phyloP scores from a whole-genome alignment of 768 basidiomycete genomes.

The Russula earlei region DNA sequence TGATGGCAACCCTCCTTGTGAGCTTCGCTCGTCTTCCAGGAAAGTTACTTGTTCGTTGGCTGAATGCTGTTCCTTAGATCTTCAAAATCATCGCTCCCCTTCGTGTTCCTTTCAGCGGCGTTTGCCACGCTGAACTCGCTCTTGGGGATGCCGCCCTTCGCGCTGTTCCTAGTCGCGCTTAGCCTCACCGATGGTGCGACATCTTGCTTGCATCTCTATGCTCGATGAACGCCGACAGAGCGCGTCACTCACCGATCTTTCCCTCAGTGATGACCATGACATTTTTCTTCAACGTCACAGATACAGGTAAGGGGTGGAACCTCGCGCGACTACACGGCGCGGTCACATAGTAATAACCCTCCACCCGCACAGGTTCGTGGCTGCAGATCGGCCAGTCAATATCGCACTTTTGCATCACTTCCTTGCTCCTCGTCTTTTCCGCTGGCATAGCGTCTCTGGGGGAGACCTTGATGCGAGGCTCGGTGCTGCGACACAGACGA shows the following conservation, averaged over 20 bases:
- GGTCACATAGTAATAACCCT: too few species aligned
- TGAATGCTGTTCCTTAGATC: too few species aligned
- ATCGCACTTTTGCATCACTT: slow-evolving; percentile 80
- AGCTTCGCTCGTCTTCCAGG: slow-evolving; percentile 15
- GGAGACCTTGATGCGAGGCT: slow-evolving; percentile 53
- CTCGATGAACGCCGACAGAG: too few species aligned
- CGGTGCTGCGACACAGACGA: not conserved
- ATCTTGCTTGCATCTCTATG: not conserved
- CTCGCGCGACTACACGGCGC: too few species aligned
- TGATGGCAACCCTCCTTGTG: slow-evolving; percentile 68
- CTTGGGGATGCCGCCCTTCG: slow-evolving; percentile 66
- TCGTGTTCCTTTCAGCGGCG: slow-evolving; percentile 60
- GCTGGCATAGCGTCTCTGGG: slow-evolving; percentile 67
- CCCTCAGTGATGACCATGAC: slow-evolving; percentile 64
- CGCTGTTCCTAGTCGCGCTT: slow-evolving; percentile 68
- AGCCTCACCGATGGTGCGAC: slow-evolving; percentile 58
- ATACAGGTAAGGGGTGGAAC: slow-evolving; percentile 48
- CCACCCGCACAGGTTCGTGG: slow-evolving; percentile 54
- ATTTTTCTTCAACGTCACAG: slow-evolving; percentile 78
- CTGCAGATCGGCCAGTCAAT: slow-evolving; percentile 84
- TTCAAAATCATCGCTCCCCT: slow-evolving; percentile 81
- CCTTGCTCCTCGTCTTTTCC: slow-evolving; percentile 68
- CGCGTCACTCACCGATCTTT: too few species aligned
- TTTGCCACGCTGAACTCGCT: slow-evolving; percentile 62
- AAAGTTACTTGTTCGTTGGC: too few species aligned